Conservation (phyloP, 179 eudicot species). For the Nepenthes alata region DNA sequence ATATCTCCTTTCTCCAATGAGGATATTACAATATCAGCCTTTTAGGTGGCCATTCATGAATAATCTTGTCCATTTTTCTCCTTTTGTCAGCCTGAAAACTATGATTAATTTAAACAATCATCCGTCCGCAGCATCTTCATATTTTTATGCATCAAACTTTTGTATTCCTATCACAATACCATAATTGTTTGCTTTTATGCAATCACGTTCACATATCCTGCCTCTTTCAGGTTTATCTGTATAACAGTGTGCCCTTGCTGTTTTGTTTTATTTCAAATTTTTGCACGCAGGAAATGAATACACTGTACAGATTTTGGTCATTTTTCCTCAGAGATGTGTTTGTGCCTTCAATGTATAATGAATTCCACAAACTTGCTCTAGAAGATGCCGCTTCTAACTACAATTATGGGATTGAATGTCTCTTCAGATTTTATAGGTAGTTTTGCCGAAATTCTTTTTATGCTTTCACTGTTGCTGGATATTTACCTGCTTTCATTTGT, state of each 20-base stretch:
- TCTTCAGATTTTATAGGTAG: constrained; percentile 90
- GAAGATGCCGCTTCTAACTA: constrained; percentile 82
- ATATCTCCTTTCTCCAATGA: no score
- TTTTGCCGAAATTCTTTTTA: constrained; percentile 1
- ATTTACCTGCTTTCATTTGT: background rate
- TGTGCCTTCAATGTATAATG: constrained; percentile 70
- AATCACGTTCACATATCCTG: no score
- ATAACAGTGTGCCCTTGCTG: background rate
- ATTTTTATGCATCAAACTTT: no score
- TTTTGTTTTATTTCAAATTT: constrained; percentile 3
- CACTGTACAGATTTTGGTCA: constrained; percentile 87
- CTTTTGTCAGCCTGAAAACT: no score
- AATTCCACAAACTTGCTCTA: constrained; percentile 56
- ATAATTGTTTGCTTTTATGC: no score
- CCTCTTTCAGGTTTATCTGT: no score
- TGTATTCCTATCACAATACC: no score
- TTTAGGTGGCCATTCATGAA: no score
- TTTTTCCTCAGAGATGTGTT: constrained; percentile 65
- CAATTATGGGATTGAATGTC: constrained; percentile 81
- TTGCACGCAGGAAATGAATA: constrained; percentile 81
- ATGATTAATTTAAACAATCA: no score
- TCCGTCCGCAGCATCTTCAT: no score
- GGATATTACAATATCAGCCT: no score
- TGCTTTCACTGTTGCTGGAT: background rate
- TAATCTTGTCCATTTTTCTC: no score